Percentiles rank a stretch among this genome's conserved stretches.
Evolutionary conservation across 208 protist genomes (phyloP).

Genomic region (Leishmania lainsoni): DNA sequence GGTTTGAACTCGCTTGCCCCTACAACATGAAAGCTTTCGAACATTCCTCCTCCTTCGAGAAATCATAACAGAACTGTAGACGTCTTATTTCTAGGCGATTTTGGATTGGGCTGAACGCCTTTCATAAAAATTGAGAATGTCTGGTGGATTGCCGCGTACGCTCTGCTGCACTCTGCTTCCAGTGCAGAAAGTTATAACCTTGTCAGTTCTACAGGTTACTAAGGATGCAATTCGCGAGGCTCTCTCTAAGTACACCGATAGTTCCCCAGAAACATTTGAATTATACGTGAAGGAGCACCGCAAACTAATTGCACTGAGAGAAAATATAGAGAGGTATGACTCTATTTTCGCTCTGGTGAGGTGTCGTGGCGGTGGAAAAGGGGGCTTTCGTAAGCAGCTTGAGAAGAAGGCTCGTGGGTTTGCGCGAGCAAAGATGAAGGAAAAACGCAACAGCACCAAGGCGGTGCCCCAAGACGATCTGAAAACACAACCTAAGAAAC

Average conservation of each 20-base stretch:
- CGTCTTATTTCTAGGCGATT: not conserved
- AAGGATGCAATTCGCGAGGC: conserved; percentile 9
- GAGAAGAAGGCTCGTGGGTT: conserved; percentile 87
- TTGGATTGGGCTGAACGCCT: not conserved
- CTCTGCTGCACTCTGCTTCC: conserved; percentile 29
- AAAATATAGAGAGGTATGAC: not conserved
- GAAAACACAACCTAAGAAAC: not conserved
- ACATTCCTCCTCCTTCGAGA: not conserved
- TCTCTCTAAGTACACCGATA: conserved; percentile 11
- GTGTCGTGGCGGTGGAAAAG: conserved; percentile 65
- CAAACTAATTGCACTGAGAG: not conserved
- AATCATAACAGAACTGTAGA: not conserved
- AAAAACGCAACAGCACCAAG: conserved; percentile 36
- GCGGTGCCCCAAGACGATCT: conserved; percentile 1
- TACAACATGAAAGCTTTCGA: not conserved
- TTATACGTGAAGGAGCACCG: conserved; percentile 2
- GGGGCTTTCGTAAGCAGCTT: conserved; percentile 83
- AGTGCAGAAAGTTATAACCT: conserved; percentile 19
- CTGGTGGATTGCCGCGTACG: not conserved
- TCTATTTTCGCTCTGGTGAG: conserved; percentile 40
- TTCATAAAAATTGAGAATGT: not conserved
- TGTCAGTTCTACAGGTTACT: conserved; percentile 7
- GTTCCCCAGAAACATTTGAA: conserved; percentile 8
- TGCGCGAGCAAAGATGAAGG: conserved; percentile 59
- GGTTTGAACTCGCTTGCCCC: not conserved